phyloP scores from a whole-genome alignment of 257 asterid species.

The Jacaranda mimosifolia region DNA sequence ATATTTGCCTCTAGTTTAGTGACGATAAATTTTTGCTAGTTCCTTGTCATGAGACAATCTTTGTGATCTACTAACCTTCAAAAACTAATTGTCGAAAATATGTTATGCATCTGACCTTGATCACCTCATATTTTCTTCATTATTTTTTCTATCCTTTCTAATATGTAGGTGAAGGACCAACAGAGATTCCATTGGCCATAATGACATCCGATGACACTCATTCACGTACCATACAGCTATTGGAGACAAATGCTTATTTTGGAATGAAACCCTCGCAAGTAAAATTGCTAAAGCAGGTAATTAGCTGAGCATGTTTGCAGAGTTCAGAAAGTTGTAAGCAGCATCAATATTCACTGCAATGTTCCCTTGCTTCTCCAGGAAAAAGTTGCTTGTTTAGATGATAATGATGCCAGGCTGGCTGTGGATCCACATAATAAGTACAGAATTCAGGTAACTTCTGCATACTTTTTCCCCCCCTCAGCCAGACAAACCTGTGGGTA shows the following conservation, averaged over 20 bases:
- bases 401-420: conserved; percentile 94
- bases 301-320: conserved; percentile 25
- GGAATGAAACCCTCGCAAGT: conserved; percentile 95
- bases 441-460: conserved; percentile 76
- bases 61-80: conserved; percentile 17
- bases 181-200: conserved; percentile 86
- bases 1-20: conserved; percentile 17
- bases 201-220: conserved; percentile 99
- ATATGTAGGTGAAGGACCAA: conserved; percentile 66
- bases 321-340: background rate
- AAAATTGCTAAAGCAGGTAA: conserved; percentile 90
- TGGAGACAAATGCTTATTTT: conserved; percentile 82
- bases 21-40: background rate
- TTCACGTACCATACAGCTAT: conserved; percentile 72
- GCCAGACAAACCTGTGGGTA: conserved; percentile 13
- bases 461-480: conserved; percentile 8
- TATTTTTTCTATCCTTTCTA: background rate
- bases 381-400: conserved; percentile 99
- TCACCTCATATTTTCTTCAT: conserved; percentile 28
- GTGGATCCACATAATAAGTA: conserved; percentile 83
- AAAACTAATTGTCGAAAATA: background rate
- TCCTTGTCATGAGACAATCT: conserved; percentile 9
- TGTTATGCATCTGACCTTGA: conserved; percentile 7
- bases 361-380: conserved; percentile 62
- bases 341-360: conserved; percentile 20